A percentile compares a stretch with the other conserved stretches of the same genome.
Conservation (phyloP, 2,329 filamentous ascomycete species). For the Fusarium praegraminearum region DNA sequence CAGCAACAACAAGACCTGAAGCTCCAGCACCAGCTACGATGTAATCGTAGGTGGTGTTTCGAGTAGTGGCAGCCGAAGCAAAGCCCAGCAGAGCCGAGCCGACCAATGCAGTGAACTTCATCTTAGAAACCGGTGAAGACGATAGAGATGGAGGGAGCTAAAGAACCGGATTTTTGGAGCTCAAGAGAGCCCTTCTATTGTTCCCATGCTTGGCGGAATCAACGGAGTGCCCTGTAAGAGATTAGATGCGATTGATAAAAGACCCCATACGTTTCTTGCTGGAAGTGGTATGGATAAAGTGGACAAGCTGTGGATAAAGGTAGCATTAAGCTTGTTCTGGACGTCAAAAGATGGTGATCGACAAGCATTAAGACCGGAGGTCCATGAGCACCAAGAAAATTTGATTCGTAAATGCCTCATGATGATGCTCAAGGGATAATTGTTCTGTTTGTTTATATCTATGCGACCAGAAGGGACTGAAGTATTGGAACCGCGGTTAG, state of each 20-base stretch:
- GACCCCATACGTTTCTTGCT: conserved; percentile 15
- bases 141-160: background rate
- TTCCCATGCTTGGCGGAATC: background rate
- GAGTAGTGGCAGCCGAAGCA: conserved; percentile 25
- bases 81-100: conserved; percentile 28
- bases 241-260: conserved; percentile 46
- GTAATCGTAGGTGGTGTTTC: conserved; percentile 39
- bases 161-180: background rate
- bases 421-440: background rate
- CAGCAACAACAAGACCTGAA: conserved; percentile 41
- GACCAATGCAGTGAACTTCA: conserved; percentile 28
- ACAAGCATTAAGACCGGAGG: background rate
- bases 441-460: background rate
- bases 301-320: conserved; percentile 31
- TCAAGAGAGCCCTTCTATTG: conserved; percentile 6
- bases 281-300: conserved; percentile 25
- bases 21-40: conserved; percentile 42
- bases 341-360: conserved; percentile 23
- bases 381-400: background rate
- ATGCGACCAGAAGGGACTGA: background rate
- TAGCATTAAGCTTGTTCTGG: conserved; percentile 30
- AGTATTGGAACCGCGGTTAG: background rate
- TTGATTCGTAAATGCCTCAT: conserved; percentile 11
- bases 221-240: conserved; percentile 8
- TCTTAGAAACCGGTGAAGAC: conserved; percentile 1